Evolutionary conservation across 2,329 filamentous ascomycete genomes (phyloP).

Genomic region (Metarhizium rileyi): DNA sequence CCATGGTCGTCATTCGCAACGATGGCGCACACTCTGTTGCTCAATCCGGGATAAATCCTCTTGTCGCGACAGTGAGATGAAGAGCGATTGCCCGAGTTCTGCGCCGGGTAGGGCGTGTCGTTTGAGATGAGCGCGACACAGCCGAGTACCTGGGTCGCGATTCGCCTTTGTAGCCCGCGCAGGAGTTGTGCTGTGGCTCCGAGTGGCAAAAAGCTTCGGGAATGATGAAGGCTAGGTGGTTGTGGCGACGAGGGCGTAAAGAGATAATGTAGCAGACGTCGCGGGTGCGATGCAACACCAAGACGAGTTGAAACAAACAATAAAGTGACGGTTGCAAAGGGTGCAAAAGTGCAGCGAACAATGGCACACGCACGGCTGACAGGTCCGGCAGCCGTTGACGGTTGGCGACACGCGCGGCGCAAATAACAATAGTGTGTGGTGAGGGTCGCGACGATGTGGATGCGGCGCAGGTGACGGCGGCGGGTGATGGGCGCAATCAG

Average conservation of each 20-base stretch:
- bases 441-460: constrained; percentile 1
- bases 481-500: constrained; percentile 3
- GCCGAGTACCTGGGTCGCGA: background rate
- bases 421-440: constrained; percentile 1
- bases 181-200: background rate
- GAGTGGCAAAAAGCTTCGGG: background rate
- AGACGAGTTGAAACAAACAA: background rate
- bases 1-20: constrained; percentile 40
- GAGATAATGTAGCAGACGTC: background rate
- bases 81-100: constrained; percentile 13
- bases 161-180: background rate
- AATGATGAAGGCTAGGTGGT: background rate
- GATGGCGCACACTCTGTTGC: background rate
- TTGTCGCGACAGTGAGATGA: constrained; percentile 8
- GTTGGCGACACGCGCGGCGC: constrained; percentile 5
- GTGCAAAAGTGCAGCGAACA: background rate
- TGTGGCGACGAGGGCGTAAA: background rate
- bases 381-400: constrained; percentile 2
- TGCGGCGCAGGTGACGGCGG: constrained; percentile 7
- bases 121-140: too few species aligned
- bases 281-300: background rate
- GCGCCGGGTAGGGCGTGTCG: background rate
- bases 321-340: background rate
- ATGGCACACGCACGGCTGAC: background rate
- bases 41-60: background rate